Percentiles rank a stretch among this genome's conserved stretches.
phyloP scores from a whole-genome alignment of 805 yeast genomes.

The Kodamaea lidongshanica region DNA sequence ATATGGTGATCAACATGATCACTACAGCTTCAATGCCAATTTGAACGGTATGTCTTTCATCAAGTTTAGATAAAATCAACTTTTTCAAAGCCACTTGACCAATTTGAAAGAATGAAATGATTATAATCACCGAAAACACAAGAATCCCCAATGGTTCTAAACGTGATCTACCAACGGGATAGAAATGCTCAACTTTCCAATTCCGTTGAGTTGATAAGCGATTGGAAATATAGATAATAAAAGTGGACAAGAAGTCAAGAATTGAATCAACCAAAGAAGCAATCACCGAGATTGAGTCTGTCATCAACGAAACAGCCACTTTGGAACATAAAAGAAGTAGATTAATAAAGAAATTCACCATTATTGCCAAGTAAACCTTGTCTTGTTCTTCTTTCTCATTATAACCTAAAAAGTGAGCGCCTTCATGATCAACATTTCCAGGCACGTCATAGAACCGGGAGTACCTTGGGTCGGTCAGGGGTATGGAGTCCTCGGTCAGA shows the following conservation, averaged over 20 bases:
- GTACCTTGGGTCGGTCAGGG: conserved; percentile 16
- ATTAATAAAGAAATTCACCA: conserved; percentile 58
- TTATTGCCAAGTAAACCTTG: conserved; percentile 53
- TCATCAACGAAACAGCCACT: conserved; percentile 50
- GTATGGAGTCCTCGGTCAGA: conserved; percentile 2
- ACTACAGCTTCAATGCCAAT: conserved; percentile 45
- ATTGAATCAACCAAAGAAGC: conserved; percentile 74
- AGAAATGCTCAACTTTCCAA: conserved; percentile 41
- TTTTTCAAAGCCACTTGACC: conserved; percentile 55
- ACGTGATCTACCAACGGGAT: conserved; percentile 68
- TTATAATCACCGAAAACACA: conserved; percentile 64
- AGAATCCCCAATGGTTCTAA: conserved; percentile 75
- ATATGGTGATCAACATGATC: conserved; percentile 61
- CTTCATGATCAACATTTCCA: conserved; percentile 54
- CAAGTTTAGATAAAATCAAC: conserved; percentile 30
- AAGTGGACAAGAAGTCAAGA: conserved; percentile 66
- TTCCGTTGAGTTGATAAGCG: conserved; percentile 40
- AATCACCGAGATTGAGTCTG: conserved; percentile 66
- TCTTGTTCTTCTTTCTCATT: conserved; percentile 36
- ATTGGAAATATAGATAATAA: conserved; percentile 62
- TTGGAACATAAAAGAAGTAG: conserved; percentile 56
- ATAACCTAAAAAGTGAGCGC: conserved; percentile 48
- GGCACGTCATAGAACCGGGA: conserved; percentile 44
- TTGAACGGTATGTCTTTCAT: conserved; percentile 35
- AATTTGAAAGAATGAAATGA: conserved; percentile 66